Conservation (phyloP, 257 asterid genomes). For the Solanum habrochaites region DNA sequence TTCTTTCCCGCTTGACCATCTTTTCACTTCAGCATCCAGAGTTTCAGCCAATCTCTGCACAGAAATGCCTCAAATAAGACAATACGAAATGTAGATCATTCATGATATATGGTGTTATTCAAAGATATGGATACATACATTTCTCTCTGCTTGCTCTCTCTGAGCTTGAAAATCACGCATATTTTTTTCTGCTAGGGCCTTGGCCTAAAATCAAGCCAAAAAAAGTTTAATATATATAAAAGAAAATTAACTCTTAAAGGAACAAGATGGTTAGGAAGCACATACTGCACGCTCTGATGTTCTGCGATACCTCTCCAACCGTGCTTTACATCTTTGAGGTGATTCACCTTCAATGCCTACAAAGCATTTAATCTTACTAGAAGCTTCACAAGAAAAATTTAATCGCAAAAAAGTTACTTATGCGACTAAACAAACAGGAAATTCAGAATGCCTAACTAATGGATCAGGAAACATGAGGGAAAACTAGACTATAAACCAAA, state of each 20-base stretch:
- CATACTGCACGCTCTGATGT: slow-evolving; percentile 93
- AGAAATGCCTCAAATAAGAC: slow-evolving; percentile 14
- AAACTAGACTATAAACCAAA: not conserved
- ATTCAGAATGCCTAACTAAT: not conserved
- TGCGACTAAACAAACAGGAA: not conserved
- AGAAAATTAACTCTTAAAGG: not conserved
- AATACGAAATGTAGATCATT: slow-evolving; percentile 8
- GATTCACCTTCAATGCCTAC: slow-evolving; percentile 82
- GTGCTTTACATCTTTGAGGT: slow-evolving; percentile 87
- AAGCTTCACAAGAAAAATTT: not conserved
- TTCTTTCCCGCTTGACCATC: slow-evolving; percentile 93
- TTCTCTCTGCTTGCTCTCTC: slow-evolving; percentile 81
- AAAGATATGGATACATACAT: slow-evolving; percentile 32
- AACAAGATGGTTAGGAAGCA: slow-evolving; percentile 9
- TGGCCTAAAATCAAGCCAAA: slow-evolving; percentile 51
- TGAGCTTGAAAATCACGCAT: slow-evolving; percentile 85
- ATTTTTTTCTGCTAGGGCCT: slow-evolving; percentile 93
- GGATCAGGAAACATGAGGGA: not conserved
- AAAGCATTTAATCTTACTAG: slow-evolving; percentile 6
- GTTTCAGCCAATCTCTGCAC: slow-evolving; percentile 78
- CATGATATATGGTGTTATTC: slow-evolving; percentile 3
- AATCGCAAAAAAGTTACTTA: not conserved
- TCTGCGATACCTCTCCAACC: slow-evolving; percentile 82
- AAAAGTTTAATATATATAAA: not conserved
- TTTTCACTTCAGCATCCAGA: slow-evolving; percentile 82